These are phyloP conservation scores for Aleurites moluccanus DNA, from an alignment of 441 rosid species.

Conservation along the genomic window DNA sequence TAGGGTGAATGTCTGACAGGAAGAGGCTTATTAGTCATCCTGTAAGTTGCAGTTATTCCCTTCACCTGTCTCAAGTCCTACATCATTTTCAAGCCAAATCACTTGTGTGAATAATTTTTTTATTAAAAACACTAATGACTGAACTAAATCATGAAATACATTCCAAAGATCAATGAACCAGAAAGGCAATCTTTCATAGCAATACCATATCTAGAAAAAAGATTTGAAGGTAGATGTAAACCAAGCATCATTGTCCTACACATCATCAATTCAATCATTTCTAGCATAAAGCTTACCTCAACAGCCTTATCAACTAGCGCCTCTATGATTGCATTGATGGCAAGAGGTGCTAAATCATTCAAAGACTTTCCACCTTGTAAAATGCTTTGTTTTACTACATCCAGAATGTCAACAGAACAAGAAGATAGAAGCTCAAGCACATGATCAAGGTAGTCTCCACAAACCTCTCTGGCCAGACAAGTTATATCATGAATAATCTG, in stretches of 20 bases:
- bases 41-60: slow-evolving; percentile 86
- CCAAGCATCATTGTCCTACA: slow-evolving; percentile 11
- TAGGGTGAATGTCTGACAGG: slow-evolving; percentile 93
- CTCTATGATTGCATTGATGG: slow-evolving; percentile 54
- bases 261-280: background rate
- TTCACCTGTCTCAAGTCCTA: slow-evolving; percentile 87
- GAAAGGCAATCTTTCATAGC: slow-evolving; percentile 5
- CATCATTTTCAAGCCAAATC: slow-evolving; percentile 26
- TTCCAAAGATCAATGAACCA: background rate
- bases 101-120: slow-evolving; percentile 4
- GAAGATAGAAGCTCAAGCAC: slow-evolving; percentile 64
- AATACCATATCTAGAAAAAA: background rate
- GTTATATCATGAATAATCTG: slow-evolving; percentile 89
- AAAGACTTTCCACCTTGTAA: slow-evolving; percentile 64
- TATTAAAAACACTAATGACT: background rate
- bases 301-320: slow-evolving; percentile 81
- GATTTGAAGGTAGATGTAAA: slow-evolving; percentile 2
- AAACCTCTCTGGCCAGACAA: slow-evolving; percentile 59
- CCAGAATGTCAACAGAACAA: slow-evolving; percentile 63
- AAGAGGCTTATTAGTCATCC: slow-evolving; percentile 93
- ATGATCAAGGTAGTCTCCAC: slow-evolving; percentile 64
- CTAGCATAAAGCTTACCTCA: slow-evolving; percentile 56
- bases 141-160: background rate
- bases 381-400: slow-evolving; percentile 78
- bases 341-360: slow-evolving; percentile 54